Conservation (phyloP, 108 stramenopile species). For the Pseudonitzschia multiseries region DNA sequence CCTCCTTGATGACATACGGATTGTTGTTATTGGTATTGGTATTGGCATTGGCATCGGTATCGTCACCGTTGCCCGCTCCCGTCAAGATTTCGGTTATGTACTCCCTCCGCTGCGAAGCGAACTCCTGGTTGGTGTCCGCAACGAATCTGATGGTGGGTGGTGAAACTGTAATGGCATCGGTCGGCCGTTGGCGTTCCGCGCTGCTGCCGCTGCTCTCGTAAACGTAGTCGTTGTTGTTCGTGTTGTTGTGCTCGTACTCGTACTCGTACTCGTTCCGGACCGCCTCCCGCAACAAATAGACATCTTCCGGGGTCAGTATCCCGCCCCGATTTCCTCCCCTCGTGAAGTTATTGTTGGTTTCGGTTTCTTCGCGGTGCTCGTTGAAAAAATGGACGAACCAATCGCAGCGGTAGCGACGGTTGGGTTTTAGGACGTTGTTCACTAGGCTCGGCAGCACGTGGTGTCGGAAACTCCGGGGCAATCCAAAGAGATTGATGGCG, state of each 20-base stretch:
- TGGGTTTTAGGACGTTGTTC: slow-evolving; percentile 37
- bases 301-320: slow-evolving; percentile 1
- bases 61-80: no score
- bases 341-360: no score
- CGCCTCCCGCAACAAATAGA: neutral
- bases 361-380: slow-evolving; percentile 12
- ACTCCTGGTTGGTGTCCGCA: slow-evolving; percentile 11
- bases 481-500: slow-evolving; percentile 44
- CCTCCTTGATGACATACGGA: neutral
- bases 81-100: neutral
- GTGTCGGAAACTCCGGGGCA: slow-evolving; percentile 40
- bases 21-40: neutral
- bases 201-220: neutral
- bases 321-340: slow-evolving; percentile 24
- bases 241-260: no score
- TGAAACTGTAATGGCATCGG: no score
- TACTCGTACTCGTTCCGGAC: no score
- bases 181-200: neutral
- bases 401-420: slow-evolving; percentile 40
- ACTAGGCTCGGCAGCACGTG: slow-evolving; percentile 50
- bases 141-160: neutral
- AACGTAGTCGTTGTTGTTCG: neutral
- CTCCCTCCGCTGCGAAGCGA: neutral
- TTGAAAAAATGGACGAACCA: slow-evolving; percentile 41
- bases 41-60: neutral